phyloP scores from a whole-genome alignment of 2,329 filamentous ascomycete genomes.

The Trichoderma guizhouense region DNA sequence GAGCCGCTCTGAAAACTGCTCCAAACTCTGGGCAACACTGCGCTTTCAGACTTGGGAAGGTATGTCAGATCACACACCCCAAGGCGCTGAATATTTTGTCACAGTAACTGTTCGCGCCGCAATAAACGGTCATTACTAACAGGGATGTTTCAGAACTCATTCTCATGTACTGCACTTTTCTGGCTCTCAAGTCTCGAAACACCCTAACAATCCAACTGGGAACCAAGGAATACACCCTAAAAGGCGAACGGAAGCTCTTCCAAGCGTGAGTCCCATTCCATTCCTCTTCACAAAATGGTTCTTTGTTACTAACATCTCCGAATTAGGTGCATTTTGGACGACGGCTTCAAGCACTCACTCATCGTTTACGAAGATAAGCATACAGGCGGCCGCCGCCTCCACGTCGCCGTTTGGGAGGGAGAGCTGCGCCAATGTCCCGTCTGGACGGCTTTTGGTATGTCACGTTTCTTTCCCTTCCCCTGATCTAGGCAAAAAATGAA shows the following conservation, averaged over 20 bases:
- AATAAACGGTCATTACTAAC: background rate
- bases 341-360: conserved; percentile 51
- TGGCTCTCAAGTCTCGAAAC: conserved; percentile 53
- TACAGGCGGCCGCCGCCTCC: conserved; percentile 50
- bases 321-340: conserved; percentile 53
- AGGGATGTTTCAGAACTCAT: conserved; percentile 47
- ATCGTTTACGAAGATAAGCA: conserved; percentile 51
- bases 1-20: conserved; percentile 41
- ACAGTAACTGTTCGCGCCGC: background rate
- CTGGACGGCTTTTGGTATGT: conserved; percentile 61
- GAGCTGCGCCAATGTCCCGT: conserved; percentile 53
- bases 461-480: background rate
- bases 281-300: background rate
- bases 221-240: conserved; percentile 45
- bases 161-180: conserved; percentile 56
- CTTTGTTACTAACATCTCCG: background rate
- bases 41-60: conserved; percentile 61
- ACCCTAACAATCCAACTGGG: conserved; percentile 42
- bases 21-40: conserved; percentile 53
- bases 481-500: background rate
- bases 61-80: conserved; percentile 27
- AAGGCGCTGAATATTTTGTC: too few species aligned
- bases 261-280: conserved; percentile 47
- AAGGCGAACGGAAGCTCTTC: conserved; percentile 51
- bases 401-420: conserved; percentile 55